phyloP scores from a whole-genome alignment of 768 basidiomycete species.

The Russula lepida region DNA sequence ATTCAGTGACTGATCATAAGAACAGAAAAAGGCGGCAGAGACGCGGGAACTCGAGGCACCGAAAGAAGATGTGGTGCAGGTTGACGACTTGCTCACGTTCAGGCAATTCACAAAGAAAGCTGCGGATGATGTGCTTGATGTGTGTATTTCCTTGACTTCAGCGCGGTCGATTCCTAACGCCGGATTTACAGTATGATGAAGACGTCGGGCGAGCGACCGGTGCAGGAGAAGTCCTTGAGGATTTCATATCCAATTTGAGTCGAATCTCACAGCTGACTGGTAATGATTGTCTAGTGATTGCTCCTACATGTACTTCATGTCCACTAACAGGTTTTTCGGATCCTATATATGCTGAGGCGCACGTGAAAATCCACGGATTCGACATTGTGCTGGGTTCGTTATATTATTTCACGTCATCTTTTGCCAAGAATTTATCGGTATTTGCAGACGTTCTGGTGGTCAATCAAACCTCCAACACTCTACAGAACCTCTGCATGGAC shows the following conservation, averaged over 20 bases:
- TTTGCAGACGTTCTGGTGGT: conserved; percentile 83
- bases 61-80: conserved; percentile 69
- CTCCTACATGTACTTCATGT: background rate
- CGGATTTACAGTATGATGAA: conserved; percentile 59
- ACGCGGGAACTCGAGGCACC: conserved; percentile 76
- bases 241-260: conserved; percentile 90
- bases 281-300: conserved; percentile 25
- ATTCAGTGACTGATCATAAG: background rate
- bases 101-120: conserved; percentile 93
- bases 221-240: conserved; percentile 71
- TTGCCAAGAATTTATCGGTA: background rate
- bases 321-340: conserved; percentile 77
- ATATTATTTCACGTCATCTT: background rate
- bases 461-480: conserved; percentile 88
- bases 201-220: conserved; percentile 90
- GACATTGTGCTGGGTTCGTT: conserved; percentile 81
- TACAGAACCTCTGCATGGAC: conserved; percentile 95
- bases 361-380: conserved; percentile 96
- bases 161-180: background rate
- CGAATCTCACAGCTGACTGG: conserved; percentile 91
- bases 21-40: conserved; percentile 80
- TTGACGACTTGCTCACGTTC: conserved; percentile 89
- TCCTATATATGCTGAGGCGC: conserved; percentile 96
- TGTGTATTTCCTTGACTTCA: conserved; percentile 23
- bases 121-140: conserved; percentile 69